Evolutionary conservation across 1,284 basidiomycete species (phyloP).

Genomic region (Trichosporon asahii): DNA sequence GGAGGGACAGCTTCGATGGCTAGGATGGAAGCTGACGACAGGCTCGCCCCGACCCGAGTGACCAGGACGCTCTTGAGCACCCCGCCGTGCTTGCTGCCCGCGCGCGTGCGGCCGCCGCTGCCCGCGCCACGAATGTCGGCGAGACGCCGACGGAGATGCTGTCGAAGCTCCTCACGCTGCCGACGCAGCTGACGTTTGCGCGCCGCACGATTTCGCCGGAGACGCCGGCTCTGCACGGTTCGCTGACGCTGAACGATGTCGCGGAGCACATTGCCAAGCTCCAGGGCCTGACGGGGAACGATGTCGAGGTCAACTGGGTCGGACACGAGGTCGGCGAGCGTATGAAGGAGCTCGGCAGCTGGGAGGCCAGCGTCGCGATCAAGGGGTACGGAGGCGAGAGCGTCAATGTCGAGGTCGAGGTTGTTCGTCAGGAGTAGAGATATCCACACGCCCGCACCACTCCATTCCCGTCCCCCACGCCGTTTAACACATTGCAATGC

Average conservation of each 20-base stretch:
- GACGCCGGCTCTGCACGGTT: conserved; percentile 38
- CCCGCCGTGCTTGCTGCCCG: conserved; percentile 6
- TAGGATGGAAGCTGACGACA: conserved; percentile 11
- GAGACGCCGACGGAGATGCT: conserved; percentile 28
- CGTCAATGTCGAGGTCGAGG: conserved; percentile 31
- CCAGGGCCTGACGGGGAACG: conserved; percentile 22
- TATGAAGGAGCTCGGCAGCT: conserved; percentile 39
- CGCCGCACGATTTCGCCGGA: conserved; percentile 33
- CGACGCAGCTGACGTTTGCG: conserved; percentile 30
- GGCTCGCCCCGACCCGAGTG: not conserved
- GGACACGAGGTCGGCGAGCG: conserved; percentile 29
- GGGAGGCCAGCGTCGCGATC: conserved; percentile 26
- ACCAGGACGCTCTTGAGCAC: conserved; percentile 14
- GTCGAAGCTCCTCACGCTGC: conserved; percentile 28
- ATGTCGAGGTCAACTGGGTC: conserved; percentile 34
- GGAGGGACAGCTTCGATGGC: no score
- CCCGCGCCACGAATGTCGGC: not conserved
- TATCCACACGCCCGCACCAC: not conserved
- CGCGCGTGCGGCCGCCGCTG: not conserved
- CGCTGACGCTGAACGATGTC: conserved; percentile 40
- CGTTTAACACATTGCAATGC: conserved; percentile 12
- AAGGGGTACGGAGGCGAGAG: conserved; percentile 31
- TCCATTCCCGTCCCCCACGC: not conserved
- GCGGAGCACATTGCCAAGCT: conserved; percentile 25
- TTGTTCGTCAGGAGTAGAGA: conserved; percentile 18